These are phyloP conservation scores for Pleurotus tuber-regium DNA, from an alignment of 768 basidiomycete genomes.

Conservation along the genomic window DNA sequence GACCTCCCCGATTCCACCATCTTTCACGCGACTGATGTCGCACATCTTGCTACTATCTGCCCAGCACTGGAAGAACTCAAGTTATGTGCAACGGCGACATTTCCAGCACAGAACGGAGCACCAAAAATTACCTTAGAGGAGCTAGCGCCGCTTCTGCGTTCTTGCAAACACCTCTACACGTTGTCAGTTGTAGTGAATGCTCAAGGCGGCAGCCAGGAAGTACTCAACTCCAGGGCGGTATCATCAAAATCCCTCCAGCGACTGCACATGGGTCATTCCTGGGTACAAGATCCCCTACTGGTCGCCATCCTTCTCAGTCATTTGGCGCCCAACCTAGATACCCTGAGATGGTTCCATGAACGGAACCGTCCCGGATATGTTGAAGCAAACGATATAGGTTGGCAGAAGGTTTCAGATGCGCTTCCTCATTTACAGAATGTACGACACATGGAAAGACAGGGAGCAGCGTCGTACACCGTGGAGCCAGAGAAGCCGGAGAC, in stretches of 20 bases:
- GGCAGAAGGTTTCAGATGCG: constrained; percentile 67
- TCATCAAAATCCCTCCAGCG: constrained; percentile 69
- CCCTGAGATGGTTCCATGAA: constrained; percentile 75
- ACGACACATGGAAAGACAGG: constrained; percentile 56
- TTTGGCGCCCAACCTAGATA: constrained; percentile 67
- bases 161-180: constrained; percentile 62
- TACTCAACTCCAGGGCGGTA: constrained; percentile 41
- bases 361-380: constrained; percentile 70
- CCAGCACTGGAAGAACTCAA: constrained; percentile 69
- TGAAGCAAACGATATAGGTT: constrained; percentile 63
- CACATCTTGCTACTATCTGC: constrained; percentile 54
- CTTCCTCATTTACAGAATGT: constrained; percentile 72
- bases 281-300: constrained; percentile 66
- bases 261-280: constrained; percentile 75
- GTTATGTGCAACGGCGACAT: constrained; percentile 67
- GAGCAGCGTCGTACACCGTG: constrained; percentile 16
- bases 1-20: constrained; percentile 77
- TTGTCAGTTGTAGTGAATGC: constrained; percentile 67
- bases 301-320: constrained; percentile 74
- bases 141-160: constrained; percentile 53
- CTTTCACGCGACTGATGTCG: constrained; percentile 60
- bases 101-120: constrained; percentile 48
- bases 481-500: constrained; percentile 26
- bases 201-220: constrained; percentile 38
- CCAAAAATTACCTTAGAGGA: constrained; percentile 62